These are phyloP conservation scores for Edaphochlamys debaryana DNA, from an alignment of 139 green algal species.

Conservation along the genomic window DNA sequence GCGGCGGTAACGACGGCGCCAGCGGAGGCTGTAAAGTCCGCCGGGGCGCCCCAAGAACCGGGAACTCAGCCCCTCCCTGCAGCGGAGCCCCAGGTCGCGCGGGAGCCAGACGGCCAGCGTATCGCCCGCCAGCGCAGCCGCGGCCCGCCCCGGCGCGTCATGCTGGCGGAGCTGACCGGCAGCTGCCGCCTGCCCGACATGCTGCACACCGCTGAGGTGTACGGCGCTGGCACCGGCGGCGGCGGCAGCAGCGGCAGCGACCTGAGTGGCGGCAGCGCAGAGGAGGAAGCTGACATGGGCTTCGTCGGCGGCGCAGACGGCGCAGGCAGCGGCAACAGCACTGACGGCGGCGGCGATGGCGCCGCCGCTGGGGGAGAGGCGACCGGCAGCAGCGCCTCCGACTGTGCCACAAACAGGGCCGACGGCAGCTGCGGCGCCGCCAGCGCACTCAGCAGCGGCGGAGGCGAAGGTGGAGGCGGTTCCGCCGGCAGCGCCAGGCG, in stretches of 20 bases:
- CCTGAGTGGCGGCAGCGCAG: background rate
- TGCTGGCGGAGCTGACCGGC: background rate
- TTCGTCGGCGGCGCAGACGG: no score
- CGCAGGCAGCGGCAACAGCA: background rate
- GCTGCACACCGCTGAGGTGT: background rate
- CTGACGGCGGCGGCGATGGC: background rate
- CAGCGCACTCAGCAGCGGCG: background rate
- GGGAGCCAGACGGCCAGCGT: no score
- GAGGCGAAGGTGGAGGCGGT: no score
- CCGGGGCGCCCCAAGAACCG: no score
- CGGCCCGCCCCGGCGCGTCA: no score
- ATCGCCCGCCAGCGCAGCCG: no score
- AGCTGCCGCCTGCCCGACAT: constrained; percentile 3
- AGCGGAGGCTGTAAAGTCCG: no score
- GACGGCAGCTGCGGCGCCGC: background rate
- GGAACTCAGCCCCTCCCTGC: no score
- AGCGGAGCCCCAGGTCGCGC: no score
- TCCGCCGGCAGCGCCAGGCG: no score
- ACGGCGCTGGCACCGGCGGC: no score
- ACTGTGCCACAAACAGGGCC: background rate
- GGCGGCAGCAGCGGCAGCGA: background rate
- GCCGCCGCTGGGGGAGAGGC: background rate
- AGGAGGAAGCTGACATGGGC: background rate
- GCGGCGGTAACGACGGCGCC: background rate
- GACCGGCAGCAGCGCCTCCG: background rate